A percentile compares a stretch with the other conserved stretches of the same genome.
phyloP scores from a whole-genome alignment of 345 rosid species.

The Limnanthes douglasii region DNA sequence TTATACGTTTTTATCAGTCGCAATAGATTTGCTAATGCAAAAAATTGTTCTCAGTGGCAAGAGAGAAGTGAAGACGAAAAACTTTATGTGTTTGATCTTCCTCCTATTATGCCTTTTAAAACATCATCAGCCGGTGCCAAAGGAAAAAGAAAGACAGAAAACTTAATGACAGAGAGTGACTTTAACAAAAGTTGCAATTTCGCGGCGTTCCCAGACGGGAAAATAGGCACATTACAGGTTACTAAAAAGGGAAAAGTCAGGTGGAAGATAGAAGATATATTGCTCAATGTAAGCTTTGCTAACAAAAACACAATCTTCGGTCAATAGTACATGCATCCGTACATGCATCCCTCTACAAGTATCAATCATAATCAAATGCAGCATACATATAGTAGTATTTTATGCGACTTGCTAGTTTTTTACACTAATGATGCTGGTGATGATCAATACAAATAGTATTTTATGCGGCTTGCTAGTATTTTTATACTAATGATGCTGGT shows the following conservation, averaged over 20 bases:
- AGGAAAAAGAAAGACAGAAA: slow-evolving; percentile 23
- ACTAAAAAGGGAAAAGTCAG: slow-evolving; percentile 56
- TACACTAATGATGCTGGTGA: too few relatives aligned
- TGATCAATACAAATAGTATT: too few relatives aligned
- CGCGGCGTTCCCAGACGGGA: slow-evolving; percentile 29
- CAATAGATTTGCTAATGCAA: not conserved
- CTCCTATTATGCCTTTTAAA: slow-evolving; percentile 24
- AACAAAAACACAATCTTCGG: too few relatives aligned
- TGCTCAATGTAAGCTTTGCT: slow-evolving; percentile 46
- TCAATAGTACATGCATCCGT: not conserved
- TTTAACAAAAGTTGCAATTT: slow-evolving; percentile 12
- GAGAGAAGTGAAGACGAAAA: slow-evolving; percentile 16
- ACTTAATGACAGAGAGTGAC: slow-evolving; percentile 8
- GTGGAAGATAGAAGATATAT: slow-evolving; percentile 39
- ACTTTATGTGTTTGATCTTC: slow-evolving; percentile 40
- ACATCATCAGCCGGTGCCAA: slow-evolving; percentile 18
- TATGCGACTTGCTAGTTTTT: not conserved
- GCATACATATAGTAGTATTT: not conserved
- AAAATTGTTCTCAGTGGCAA: slow-evolving; percentile 15
- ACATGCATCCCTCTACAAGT: not conserved
- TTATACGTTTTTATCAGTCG: not conserved
- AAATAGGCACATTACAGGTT: slow-evolving; percentile 45
- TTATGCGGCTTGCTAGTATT: not conserved
- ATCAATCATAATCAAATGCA: not conserved
- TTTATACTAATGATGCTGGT: not conserved